Base-by-base conservation (phyloP, 78 protist species). In the Tieghemostelium lacteum region DNA sequence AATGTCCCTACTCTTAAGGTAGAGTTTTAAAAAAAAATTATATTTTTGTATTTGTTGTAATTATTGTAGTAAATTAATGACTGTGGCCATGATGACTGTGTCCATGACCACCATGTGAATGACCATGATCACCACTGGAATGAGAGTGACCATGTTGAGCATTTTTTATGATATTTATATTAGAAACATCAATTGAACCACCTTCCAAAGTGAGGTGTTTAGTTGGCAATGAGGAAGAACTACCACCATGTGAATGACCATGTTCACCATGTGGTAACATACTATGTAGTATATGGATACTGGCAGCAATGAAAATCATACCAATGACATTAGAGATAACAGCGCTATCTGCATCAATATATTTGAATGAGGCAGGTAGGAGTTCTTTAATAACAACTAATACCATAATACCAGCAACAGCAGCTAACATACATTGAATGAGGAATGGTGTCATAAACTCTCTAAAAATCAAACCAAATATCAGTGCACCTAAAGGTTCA, bases 351-450 rank as follows among this genome's bases (percentile, higher is more conserved):
- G 57, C 74, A 31, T 49, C 26, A 61, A 92, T 64, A 57, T 91
- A 83, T 72, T 92, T 72, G 0, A 92, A 69, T 22, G 89, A 62
- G 19, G 86, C 88, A 36, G 92, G 95, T 22, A 93, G 14, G 29
- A 93, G 33, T 50, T 85, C 95, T 29, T 75, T 45, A 58, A 86
- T 37, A 8, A 62, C 80, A 80, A 93, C 65, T 57, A 58, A 83
- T 14, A 92, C 72, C 95, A 92, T 92, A 60, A 92, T 83, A 74
- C 95, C 95, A 31, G 88, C 95, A 10, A 92, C 95, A 29, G 89
- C 89, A 31, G 89, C 89, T 34, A 93, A 63, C 83, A 85, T 73
- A 24, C 75, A 85, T 52, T 93, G 92, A 19, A 93, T 66, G 19
- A 85, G 54, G 55, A 86, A 85, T 3, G 86, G 87, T 33, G 95